Evolutionary conservation across 768 basidiomycete species (phyloP).

Genomic region (Hygrocybe coccinea): DNA sequence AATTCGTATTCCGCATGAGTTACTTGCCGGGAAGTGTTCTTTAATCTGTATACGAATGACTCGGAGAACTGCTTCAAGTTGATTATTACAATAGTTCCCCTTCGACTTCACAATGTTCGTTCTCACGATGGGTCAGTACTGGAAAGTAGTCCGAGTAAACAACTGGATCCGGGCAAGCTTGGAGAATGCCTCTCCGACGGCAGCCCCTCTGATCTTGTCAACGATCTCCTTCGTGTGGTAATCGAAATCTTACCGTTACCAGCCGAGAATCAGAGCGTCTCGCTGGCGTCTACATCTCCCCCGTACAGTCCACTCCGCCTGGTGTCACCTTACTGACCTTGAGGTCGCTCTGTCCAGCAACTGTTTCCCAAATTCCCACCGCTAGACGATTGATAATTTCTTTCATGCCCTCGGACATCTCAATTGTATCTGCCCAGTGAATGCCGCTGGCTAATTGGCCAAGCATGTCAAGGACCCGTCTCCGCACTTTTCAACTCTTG

Average conservation of each 20-base stretch:
- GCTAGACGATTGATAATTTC: background rate
- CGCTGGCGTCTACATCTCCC: background rate
- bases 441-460: background rate
- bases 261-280: too few species aligned
- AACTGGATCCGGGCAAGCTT: background rate
- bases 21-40: too few species aligned
- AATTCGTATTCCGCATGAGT: too few species aligned
- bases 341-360: background rate
- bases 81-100: too few species aligned
- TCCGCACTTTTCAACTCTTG: background rate
- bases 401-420: background rate
- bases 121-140: background rate
- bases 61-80: too few species aligned
- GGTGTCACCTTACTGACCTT: background rate
- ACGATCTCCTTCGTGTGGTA: background rate
- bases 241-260: background rate
- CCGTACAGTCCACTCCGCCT: background rate
- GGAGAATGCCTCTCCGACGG: background rate
- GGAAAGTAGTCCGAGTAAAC: background rate
- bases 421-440: background rate
- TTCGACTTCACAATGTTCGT: too few species aligned
- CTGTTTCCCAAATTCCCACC: background rate
- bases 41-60: too few species aligned
- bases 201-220: background rate
- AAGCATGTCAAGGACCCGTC: background rate